phyloP scores from a whole-genome alignment of 1,139 yeast species.

The Pichia norvegensis region DNA sequence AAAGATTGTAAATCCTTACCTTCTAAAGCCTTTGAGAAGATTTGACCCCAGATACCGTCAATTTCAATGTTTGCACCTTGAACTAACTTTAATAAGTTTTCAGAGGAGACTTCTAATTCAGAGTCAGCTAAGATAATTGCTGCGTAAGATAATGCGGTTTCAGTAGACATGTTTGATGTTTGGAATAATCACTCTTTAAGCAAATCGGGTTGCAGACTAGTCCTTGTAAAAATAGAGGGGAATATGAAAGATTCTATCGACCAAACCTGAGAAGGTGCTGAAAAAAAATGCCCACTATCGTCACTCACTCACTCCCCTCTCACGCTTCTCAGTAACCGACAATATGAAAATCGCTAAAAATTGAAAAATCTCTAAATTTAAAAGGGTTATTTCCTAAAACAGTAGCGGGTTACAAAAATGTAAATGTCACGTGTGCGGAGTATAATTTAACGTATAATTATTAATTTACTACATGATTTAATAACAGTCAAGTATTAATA shows the following conservation, averaged over 20 bases:
- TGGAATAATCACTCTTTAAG: conserved; percentile 55
- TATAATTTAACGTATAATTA: too few relatives aligned
- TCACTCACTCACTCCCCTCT: background rate
- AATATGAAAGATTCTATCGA: background rate
- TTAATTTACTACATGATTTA: too few relatives aligned
- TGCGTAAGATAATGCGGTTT: conserved; percentile 82
- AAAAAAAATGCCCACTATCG: background rate
- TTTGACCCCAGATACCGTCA: conserved; percentile 74
- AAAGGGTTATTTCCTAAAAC: background rate
- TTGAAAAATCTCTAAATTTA: background rate
- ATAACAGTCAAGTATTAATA: too few relatives aligned
- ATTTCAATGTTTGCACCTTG: conserved; percentile 62
- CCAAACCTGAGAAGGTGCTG: background rate
- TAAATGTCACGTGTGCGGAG: conserved; percentile 5
- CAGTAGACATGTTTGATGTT: conserved; percentile 43
- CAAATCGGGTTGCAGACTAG: conserved; percentile 51
- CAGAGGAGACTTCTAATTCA: conserved; percentile 70
- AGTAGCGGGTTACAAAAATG: background rate
- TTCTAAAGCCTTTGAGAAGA: conserved; percentile 74
- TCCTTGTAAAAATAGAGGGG: conserved; percentile 30
- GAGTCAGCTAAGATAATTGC: conserved; percentile 83
- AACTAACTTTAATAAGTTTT: conserved; percentile 65
- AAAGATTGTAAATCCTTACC: conserved; percentile 70
- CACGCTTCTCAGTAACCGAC: background rate
- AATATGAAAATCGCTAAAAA: conserved; percentile 2